Evolutionary conservation across 139 green algal species (phyloP).

Genomic region (Chlamydomonas schloesseri): DNA sequence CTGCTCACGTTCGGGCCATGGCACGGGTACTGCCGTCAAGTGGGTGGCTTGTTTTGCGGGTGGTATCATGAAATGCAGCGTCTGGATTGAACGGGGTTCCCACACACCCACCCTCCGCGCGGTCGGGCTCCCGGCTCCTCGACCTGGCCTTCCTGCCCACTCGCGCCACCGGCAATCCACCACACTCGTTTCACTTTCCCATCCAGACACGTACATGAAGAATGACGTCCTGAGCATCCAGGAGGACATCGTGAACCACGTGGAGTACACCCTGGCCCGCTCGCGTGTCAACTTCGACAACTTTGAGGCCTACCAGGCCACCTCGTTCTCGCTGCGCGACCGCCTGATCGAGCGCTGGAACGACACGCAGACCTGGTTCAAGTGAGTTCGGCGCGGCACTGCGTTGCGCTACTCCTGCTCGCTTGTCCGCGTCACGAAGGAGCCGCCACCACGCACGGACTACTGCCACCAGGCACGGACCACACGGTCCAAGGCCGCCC

Average conservation of each 20-base stretch:
- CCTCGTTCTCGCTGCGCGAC: constrained; percentile 90
- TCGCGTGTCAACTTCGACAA: constrained; percentile 95
- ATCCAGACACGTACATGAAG: constrained; percentile 96
- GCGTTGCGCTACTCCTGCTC: too few species aligned
- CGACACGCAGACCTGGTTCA: constrained; percentile 97
- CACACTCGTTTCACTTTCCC: too few species aligned
- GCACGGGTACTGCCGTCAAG: too few species aligned
- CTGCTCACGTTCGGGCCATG: not conserved
- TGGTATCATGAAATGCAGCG: too few species aligned
- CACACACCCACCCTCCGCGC: too few species aligned
- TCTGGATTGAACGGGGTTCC: too few species aligned
- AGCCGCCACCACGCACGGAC: too few species aligned
- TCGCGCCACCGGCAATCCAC: not conserved
- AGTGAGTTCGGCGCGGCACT: constrained; percentile 60
- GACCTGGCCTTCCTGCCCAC: not conserved
- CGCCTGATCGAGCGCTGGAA: constrained; percentile 99
- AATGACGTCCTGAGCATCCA: constrained; percentile 97
- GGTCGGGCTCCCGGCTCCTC: not conserved
- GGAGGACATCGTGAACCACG: constrained; percentile 97
- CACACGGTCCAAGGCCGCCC: too few species aligned
- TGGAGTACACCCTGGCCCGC: constrained; percentile 98
- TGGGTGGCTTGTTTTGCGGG: too few species aligned
- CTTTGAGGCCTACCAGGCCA: constrained; percentile 92
- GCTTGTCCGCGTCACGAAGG: too few species aligned
- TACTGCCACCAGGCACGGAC: too few species aligned